These are phyloP conservation scores for Butyriboletus loyo DNA, from an alignment of 768 basidiomycete species.

Conservation along the genomic window DNA sequence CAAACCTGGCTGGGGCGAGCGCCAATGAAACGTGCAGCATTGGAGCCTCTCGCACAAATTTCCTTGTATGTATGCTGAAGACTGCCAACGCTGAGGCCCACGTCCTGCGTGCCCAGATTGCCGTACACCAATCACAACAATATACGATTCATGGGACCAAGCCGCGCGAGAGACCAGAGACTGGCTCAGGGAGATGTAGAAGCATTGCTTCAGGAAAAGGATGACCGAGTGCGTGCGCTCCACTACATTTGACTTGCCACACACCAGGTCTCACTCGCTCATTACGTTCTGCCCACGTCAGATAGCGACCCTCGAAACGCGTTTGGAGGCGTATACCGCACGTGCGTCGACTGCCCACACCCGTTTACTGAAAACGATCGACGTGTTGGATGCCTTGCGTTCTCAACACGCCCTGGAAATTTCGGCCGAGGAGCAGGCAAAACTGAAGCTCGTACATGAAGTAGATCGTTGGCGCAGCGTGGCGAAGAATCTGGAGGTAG, in stretches of 20 bases:
- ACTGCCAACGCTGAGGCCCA: not conserved
- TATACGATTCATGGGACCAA: constrained; percentile 27
- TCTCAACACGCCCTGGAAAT: constrained; percentile 41
- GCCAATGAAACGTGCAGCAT: not conserved
- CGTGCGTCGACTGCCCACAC: constrained; percentile 42
- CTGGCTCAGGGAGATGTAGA: constrained; percentile 19
- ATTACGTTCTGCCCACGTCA: constrained; percentile 6
- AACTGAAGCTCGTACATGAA: constrained; percentile 36
- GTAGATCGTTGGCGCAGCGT: constrained; percentile 34
- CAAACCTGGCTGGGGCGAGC: not conserved
- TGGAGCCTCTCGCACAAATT: constrained; percentile 1
- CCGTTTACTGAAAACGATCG: constrained; percentile 48
- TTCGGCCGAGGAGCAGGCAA: constrained; percentile 29
- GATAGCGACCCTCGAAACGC: constrained; percentile 30
- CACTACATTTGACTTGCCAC: not conserved
- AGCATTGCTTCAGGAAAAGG: constrained; percentile 22
- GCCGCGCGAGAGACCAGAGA: constrained; percentile 16
- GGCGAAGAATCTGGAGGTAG: constrained; percentile 38
- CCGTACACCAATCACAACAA: constrained; percentile 2
- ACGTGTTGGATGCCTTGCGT: constrained; percentile 46
- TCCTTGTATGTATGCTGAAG: constrained; percentile 18
- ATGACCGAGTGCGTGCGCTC: constrained; percentile 23
- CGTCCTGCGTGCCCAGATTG: constrained; percentile 3
- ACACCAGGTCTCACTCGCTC: not conserved
- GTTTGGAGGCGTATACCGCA: constrained; percentile 36